Conservation (phyloP, 805 yeast species). For the Spathaspora girioi region DNA sequence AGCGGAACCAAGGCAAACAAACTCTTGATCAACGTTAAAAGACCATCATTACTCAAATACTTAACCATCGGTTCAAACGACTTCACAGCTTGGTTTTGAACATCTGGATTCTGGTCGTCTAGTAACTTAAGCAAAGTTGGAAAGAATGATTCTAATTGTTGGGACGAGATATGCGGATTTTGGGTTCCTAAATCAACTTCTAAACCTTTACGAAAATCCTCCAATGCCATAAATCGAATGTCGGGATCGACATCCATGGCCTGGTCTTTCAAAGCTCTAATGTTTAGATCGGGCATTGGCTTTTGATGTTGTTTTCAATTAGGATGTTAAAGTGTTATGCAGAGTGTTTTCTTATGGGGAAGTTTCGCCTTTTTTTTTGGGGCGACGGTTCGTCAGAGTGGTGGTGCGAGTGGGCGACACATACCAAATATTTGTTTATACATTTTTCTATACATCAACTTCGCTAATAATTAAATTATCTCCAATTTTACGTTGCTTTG, state of each 20-base stretch:
- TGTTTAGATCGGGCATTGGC: constrained; percentile 23
- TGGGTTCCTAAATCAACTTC: constrained; percentile 10
- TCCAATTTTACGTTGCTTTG: constrained; percentile 1
- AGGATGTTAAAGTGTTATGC: background rate
- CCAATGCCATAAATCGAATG: constrained; percentile 79
- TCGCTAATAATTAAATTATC: constrained; percentile 39
- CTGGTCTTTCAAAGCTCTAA: constrained; percentile 33
- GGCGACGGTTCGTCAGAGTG: background rate
- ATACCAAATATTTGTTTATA: background rate
- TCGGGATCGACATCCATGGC: constrained; percentile 75
- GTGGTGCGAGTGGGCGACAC: background rate
- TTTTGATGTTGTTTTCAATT: background rate
- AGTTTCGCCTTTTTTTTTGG: background rate
- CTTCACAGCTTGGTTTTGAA: constrained; percentile 69
- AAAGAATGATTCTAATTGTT: constrained; percentile 30
- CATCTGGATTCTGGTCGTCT: constrained; percentile 64
- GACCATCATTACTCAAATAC: constrained; percentile 26
- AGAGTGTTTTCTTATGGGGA: background rate
- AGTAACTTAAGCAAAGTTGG: constrained; percentile 42
- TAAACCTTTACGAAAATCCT: constrained; percentile 56
- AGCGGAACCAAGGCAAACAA: constrained; percentile 17
- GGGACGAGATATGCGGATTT: constrained; percentile 12
- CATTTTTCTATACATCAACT: constrained; percentile 31
- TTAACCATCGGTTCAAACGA: constrained; percentile 48
- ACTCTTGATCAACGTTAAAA: constrained; percentile 25